Base-by-base conservation (phyloP, 1,284 basidiomycete genomes). In the Tylopilus orsonianus region DNA sequence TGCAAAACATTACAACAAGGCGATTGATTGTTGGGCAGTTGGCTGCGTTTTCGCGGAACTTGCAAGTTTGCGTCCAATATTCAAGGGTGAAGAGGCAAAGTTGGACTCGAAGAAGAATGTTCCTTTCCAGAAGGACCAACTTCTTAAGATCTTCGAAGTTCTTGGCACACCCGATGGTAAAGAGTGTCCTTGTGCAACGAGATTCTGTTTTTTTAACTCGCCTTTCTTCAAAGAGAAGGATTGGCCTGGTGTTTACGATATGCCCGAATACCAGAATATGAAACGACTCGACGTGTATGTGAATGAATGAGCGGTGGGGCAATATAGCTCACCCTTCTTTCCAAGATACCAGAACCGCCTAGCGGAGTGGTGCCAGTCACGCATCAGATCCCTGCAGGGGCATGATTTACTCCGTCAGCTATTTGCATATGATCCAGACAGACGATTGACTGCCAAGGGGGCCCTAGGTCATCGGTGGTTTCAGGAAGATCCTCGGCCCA, bases 41-140 rank as follows among this genome's bases (percentile, higher is more conserved):
- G 96, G 95, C 0, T 99, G 96, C 64, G 97, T 99, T 46, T 88
- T 96, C 72, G 97, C 95, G 3, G 97, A 99, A 67, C 73, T 99
- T 18, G 80, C 97, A 0, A 94, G 91, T 49, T 71, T 98, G 14
- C 74, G 96, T 8, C 97, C 97, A 0, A 97, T 99, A 58, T 99
- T 99, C 77, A 99, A 99, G 67, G 97, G 97, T 12, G 97, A 99
- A 67, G 97, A 99, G 69, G 96, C 95, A 6, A 98, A 98, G 68
- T 72, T 97, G 50, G 94, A 97, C 63, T 83, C 81, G 16, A 90
- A 90, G 71, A 95, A 95, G 76, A 91, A 87, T 55, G 85, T 97
- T 0, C 95, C 94, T 0, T 97, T 97, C 65, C 95, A 97, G 67
- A 79, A 86, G 47, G 96, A 99, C 68, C 97, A 99, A 62, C 78